Conservation (phyloP, 768 basidiomycete species). For the Rhodocollybia butyracea region DNA sequence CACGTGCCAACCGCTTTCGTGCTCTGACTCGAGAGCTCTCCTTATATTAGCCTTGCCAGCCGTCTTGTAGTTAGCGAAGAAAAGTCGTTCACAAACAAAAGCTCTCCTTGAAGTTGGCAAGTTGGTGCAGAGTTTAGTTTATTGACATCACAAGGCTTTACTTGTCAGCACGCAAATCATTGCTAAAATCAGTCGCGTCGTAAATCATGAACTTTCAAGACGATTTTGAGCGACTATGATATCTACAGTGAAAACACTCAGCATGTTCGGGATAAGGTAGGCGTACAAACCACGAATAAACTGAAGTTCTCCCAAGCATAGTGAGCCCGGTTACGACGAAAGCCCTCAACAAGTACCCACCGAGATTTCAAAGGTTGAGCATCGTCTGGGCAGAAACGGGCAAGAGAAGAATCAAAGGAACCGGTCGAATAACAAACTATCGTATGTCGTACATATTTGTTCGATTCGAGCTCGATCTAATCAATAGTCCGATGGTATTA, state of each 20-base stretch:
- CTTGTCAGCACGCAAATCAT: too few species aligned
- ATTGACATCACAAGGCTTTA: background rate
- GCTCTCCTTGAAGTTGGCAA: too few species aligned
- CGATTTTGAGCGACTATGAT: conserved; percentile 82
- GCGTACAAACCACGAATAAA: conserved; percentile 10
- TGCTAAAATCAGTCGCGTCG: background rate
- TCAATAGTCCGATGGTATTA: too few species aligned
- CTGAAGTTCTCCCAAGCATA: background rate
- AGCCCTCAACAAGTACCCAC: conserved; percentile 41
- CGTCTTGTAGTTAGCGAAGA: too few species aligned
- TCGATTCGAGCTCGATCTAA: conserved; percentile 10
- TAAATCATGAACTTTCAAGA: conserved; percentile 64
- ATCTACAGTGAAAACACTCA: conserved; percentile 71
- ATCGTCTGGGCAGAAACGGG: conserved; percentile 69
- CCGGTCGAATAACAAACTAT: conserved; percentile 37
- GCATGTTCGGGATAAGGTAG: conserved; percentile 29
- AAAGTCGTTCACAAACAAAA: too few species aligned
- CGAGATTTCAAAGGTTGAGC: conserved; percentile 48
- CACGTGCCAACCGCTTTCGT: too few species aligned
- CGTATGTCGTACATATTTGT: conserved; percentile 15
- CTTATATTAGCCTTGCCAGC: too few species aligned
- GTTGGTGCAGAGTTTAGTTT: background rate
- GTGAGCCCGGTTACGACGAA: conserved; percentile 27
- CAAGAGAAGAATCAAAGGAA: conserved; percentile 45
- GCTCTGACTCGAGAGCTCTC: too few species aligned